Base-by-base conservation (phyloP, 495 filamentous ascomycete species). In the Chaetomidium leptoderma region DNA sequence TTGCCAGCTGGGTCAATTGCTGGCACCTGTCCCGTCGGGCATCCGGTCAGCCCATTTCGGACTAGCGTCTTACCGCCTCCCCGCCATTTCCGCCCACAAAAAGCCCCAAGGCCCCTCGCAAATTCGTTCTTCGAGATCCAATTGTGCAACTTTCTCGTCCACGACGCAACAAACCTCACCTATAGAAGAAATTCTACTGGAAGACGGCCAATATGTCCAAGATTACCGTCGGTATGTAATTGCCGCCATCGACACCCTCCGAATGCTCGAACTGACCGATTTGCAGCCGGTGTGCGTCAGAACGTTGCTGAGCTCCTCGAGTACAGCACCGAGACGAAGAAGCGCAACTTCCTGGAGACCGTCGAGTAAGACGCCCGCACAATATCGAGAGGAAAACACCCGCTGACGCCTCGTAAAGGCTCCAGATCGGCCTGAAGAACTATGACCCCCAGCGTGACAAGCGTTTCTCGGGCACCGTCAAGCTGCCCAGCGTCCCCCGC, bases 361-460 rank as follows among this genome's bases (percentile, higher is more conserved):
- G 70, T 72, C 59, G 70, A 72, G 65, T 69, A 66, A 35, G 61
- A 19, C 27, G 3, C 19, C 43, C 44, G 43, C 23, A 30, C 23
- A n/a, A 11, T n/a, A 17, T 2, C 24, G 35, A 6, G 14, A 6
- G 21, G 27, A 13, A 39, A 30, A 27, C 42, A 30, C 0, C 0
- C 27, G 24, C 53, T 56, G 43, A 56, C 53, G 4, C 1, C 32
- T 32, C n/a, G 2, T 19, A 30, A 37, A 57, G 44, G 55, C 89
- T 97, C 71, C 92, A 97, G 79, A 96, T 98, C 83, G 93, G 93
- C 72, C 87, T 98, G 73, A 98, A 98, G 89, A 98, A 98, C 88
- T 98, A 98, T 83, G 93, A 98, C 72, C 93, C 93, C 72, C 92
- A 97, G 84, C 91, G 92, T 88, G 93, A 98, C 82, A 98, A 98